A percentile compares a stretch with the other conserved stretches of the same genome.
These are phyloP conservation scores for Dianthus caryophyllus DNA, from an alignment of 148 eudicot genomes.

Conservation along the genomic window DNA sequence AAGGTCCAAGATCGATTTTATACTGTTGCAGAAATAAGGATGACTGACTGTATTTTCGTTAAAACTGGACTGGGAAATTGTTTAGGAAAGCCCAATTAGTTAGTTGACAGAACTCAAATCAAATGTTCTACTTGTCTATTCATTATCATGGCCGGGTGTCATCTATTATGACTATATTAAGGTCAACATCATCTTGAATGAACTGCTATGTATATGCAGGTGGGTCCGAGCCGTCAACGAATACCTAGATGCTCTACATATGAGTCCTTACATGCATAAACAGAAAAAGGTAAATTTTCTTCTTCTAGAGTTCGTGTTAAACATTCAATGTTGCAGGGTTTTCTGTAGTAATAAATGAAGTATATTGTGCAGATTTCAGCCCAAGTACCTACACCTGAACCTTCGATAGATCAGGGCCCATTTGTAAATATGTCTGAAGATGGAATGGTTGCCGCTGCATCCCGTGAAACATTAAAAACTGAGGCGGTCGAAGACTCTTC, in stretches of 20 bases:
- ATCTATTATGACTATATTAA: background rate
- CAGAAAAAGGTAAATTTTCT: slow-evolving; percentile 48
- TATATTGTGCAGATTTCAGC: slow-evolving; percentile 21
- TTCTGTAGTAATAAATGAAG: slow-evolving; percentile 1
- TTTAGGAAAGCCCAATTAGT: background rate
- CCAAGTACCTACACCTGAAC: slow-evolving; percentile 35
- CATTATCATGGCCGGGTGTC: background rate
- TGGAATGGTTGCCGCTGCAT: slow-evolving; percentile 68
- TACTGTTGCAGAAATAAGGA: no score
- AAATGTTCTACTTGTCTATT: background rate
- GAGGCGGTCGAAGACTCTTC: slow-evolving; percentile 27
- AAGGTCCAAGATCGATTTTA: no score
- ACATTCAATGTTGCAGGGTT: background rate
- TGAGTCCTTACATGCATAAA: slow-evolving; percentile 58
- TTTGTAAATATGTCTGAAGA: slow-evolving; percentile 56
- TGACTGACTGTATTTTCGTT: background rate
- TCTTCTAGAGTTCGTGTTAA: background rate
- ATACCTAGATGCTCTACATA: slow-evolving; percentile 49
- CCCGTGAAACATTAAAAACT: slow-evolving; percentile 35
- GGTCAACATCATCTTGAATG: slow-evolving; percentile 5
- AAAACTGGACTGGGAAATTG: background rate
- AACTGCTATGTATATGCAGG: slow-evolving; percentile 40
- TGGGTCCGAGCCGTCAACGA: slow-evolving; percentile 88
- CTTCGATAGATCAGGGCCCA: slow-evolving; percentile 67
- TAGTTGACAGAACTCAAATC: background rate